These are phyloP conservation scores for Exophiala sp. DNA, from an alignment of 2,329 filamentous ascomycete genomes.

Conservation along the genomic window DNA sequence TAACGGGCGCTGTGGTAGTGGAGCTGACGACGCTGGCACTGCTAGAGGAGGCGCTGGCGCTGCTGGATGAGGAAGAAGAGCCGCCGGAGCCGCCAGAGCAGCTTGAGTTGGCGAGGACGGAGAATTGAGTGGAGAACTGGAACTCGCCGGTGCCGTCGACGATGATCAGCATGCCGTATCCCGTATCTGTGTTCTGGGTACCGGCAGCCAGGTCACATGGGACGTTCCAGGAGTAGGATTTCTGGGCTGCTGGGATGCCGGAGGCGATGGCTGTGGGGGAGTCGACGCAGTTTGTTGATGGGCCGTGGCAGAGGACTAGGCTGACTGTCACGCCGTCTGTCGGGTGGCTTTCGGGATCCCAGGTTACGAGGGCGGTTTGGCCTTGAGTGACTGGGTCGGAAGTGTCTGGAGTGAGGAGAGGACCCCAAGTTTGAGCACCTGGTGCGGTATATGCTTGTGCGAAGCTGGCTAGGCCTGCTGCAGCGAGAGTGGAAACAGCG, in stretches of 20 bases:
- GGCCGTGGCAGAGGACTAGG: constrained; percentile 28
- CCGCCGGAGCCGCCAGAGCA: constrained; percentile 3
- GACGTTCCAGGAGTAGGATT: constrained; percentile 26
- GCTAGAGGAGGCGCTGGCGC: background rate
- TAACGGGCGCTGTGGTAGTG: background rate
- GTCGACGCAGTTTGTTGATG: constrained; percentile 26
- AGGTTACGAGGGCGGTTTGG: constrained; percentile 25
- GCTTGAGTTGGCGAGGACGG: constrained; percentile 18
- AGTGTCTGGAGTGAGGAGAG: constrained; percentile 25
- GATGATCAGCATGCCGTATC: constrained; percentile 30
- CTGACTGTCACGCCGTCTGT: constrained; percentile 25
- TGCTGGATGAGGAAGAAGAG: background rate
- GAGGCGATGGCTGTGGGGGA: constrained; percentile 21
- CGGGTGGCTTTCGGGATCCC: constrained; percentile 22
- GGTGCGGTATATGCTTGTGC: constrained; percentile 56
- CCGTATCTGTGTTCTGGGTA: constrained; percentile 20
- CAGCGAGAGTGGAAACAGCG: constrained; percentile 43
- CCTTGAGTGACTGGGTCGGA: constrained; percentile 26
- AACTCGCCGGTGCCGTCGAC: constrained; percentile 29
- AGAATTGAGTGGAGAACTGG: constrained; percentile 31
- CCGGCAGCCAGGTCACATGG: constrained; percentile 25
- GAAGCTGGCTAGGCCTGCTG: constrained; percentile 64
- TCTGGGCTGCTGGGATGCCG: constrained; percentile 22
- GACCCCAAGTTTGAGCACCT: constrained; percentile 18
- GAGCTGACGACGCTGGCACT: background rate